Conservation (phyloP, 1,284 basidiomycete genomes). For the Mycena citricolor region DNA sequence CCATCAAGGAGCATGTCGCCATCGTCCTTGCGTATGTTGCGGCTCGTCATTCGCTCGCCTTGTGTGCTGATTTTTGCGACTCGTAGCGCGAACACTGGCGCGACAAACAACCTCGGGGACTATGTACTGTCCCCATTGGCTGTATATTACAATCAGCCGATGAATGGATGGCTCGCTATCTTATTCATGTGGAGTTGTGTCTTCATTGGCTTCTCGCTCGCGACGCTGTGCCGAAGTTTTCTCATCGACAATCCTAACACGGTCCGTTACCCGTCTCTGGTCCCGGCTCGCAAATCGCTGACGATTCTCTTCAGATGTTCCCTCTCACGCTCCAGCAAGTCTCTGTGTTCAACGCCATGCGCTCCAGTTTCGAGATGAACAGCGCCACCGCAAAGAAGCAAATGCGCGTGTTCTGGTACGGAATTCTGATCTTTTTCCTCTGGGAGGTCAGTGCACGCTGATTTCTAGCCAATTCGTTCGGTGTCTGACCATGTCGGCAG, state of each 20-base stretch:
- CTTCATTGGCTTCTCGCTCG: slow-evolving; percentile 27
- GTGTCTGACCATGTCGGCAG: slow-evolving; percentile 1
- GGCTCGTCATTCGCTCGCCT: background rate
- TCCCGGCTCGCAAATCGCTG: background rate
- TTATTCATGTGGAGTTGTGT: slow-evolving; percentile 28
- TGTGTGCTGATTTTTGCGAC: background rate
- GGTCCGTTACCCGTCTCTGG: slow-evolving; percentile 8
- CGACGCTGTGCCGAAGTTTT: slow-evolving; percentile 25
- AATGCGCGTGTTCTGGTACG: slow-evolving; percentile 28
- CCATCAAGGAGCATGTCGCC: slow-evolving; percentile 69
- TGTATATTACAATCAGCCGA: slow-evolving; percentile 27
- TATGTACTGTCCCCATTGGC: slow-evolving; percentile 28
- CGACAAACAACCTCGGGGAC: slow-evolving; percentile 28
- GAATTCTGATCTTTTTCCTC: slow-evolving; percentile 25
- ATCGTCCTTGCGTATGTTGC: slow-evolving; percentile 37
- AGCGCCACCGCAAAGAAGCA: slow-evolving; percentile 20
- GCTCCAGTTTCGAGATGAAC: slow-evolving; percentile 18
- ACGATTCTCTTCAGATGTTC: slow-evolving; percentile 11
- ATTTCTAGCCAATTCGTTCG: background rate
- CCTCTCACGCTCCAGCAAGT: slow-evolving; percentile 24
- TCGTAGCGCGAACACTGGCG: slow-evolving; percentile 27
- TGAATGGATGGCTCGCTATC: slow-evolving; percentile 30
- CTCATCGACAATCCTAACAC: slow-evolving; percentile 28
- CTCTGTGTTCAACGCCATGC: slow-evolving; percentile 26
- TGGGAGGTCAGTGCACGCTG: slow-evolving; percentile 24